Evolutionary conservation across 2,329 filamentous ascomycete species (phyloP).

Genomic region (Paecilomyces sp.): DNA sequence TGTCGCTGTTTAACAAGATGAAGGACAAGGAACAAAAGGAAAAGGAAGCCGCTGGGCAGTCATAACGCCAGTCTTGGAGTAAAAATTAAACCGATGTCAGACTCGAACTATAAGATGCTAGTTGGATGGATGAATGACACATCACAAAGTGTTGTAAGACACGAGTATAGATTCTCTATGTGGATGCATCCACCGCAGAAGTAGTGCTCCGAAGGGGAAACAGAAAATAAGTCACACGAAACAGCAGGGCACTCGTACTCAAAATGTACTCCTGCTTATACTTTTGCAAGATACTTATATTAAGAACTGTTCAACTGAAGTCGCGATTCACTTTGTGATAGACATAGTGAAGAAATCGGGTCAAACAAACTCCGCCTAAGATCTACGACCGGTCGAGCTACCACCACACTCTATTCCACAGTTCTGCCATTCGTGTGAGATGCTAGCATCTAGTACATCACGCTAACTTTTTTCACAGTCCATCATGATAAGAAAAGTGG

Average conservation of each 20-base stretch:
- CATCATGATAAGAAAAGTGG: not conserved
- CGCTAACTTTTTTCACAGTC: not conserved
- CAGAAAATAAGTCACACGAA: no score
- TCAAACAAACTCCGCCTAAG: not conserved
- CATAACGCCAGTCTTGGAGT: not conserved
- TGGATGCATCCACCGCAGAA: no score
- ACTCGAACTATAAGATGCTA: no score
- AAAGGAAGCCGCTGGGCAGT: not conserved
- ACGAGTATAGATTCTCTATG: no score
- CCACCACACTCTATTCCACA: not conserved
- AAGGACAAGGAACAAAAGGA: constrained; percentile 12
- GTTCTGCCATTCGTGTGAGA: not conserved
- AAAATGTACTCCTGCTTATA: no score
- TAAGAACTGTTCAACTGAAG: no score
- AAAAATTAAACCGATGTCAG: not conserved
- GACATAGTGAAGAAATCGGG: not conserved
- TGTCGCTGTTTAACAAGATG: constrained; percentile 28
- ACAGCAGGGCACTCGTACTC: no score
- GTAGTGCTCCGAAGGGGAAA: no score
- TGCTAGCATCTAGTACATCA: not conserved
- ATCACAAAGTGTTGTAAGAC: no score
- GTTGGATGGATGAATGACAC: no score
- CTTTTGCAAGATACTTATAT: no score
- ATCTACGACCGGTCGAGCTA: not conserved
- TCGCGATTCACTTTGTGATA: no score